These are phyloP conservation scores for Stephania cephalantha DNA, from an alignment of 164 flowering plant species.

Conservation along the genomic window DNA sequence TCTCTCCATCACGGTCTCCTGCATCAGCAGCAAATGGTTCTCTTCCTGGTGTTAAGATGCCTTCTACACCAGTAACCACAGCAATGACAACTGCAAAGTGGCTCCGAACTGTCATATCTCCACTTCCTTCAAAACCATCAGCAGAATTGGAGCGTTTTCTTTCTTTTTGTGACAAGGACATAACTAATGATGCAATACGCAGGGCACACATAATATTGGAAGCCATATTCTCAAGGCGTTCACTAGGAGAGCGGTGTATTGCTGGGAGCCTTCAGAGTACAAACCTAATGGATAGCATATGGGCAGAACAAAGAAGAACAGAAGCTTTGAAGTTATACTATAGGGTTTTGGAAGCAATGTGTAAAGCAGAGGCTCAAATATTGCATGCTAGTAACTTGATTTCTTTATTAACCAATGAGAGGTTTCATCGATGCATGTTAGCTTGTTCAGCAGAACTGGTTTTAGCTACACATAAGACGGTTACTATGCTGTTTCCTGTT, in stretches of 20 bases:
- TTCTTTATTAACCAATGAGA: constrained; percentile 84
- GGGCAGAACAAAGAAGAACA: constrained; percentile 91
- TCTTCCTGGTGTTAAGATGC: constrained; percentile 35
- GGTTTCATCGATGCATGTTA: constrained; percentile 98
- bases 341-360: constrained; percentile 89
- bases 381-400: constrained; percentile 73
- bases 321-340: constrained; percentile 86
- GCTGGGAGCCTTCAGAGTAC: constrained; percentile 53
- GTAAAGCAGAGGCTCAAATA: constrained; percentile 78
- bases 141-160: constrained; percentile 57
- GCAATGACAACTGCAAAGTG: constrained; percentile 99
- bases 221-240: constrained; percentile 83
- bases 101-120: constrained; percentile 82
- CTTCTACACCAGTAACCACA: constrained; percentile 87
- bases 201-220: constrained; percentile 84
- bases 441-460: constrained; percentile 98
- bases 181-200: constrained; percentile 59
- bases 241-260: constrained; percentile 51
- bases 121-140: constrained; percentile 84
- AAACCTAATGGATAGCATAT: constrained; percentile 76
- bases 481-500: constrained; percentile 91
- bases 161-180: constrained; percentile 70
- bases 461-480: constrained; percentile 91
- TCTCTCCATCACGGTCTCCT: constrained; percentile 74
- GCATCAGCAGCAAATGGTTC: constrained; percentile 42